Percentiles rank a stretch among this genome's conserved stretches.
Evolutionary conservation across 176 grass and related monocot genomes (phyloP).

Genomic region (Bolboschoenus planiculmis): DNA sequence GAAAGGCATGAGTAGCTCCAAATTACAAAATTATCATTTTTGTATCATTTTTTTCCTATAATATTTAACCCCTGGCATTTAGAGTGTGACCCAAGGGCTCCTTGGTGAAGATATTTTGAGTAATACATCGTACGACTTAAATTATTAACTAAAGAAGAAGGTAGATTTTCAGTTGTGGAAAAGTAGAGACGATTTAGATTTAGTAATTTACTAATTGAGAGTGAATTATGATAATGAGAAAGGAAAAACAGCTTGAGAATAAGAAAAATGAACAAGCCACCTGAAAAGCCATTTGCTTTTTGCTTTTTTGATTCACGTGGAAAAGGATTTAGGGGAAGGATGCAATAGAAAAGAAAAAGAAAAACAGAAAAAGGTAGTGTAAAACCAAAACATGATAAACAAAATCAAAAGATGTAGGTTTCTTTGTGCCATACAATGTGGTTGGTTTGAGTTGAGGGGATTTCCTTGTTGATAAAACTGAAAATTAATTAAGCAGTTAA

Average conservation of each 20-base stretch:
- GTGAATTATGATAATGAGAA: neutral
- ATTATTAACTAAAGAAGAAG: neutral
- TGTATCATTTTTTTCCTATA: neutral
- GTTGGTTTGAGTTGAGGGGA: neutral
- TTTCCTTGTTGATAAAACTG: neutral
- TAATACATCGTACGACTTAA: neutral
- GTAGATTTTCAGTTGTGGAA: neutral
- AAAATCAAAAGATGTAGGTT: too few species aligned
- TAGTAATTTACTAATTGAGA: neutral
- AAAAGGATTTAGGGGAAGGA: neutral
- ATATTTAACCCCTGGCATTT: neutral
- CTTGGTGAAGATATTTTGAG: neutral
- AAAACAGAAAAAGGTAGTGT: too few species aligned
- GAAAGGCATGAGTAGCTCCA: conserved; percentile 9
- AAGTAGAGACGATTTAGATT: neutral
- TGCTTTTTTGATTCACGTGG: neutral
- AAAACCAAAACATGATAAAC: too few species aligned
- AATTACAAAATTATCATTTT: neutral
- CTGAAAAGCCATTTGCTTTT: neutral
- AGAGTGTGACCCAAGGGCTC: neutral
- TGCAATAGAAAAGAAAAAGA: neutral
- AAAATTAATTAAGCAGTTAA: neutral
- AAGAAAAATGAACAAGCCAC: neutral
- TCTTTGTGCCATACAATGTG: neutral
- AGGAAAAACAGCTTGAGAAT: neutral